These are phyloP conservation scores for Cyclotella baltica DNA, from an alignment of 108 stramenopile species.

Conservation along the genomic window DNA sequence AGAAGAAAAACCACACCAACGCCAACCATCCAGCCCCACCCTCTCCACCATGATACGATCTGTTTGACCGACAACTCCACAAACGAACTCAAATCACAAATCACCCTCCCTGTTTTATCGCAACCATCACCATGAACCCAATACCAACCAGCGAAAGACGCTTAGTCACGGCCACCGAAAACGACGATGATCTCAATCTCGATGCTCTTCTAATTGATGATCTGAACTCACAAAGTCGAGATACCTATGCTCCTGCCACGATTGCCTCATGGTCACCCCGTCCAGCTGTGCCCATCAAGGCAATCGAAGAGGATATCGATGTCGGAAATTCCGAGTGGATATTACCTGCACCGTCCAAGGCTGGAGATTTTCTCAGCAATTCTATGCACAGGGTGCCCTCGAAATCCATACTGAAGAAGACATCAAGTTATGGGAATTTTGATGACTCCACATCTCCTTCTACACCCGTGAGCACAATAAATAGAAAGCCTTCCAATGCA, in stretches of 20 bases:
- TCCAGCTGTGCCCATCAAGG: not conserved
- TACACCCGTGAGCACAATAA: not conserved
- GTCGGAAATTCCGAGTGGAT: slow-evolving; percentile 20
- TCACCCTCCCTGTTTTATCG: no score
- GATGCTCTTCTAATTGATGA: slow-evolving; percentile 28
- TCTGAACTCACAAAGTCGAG: not conserved
- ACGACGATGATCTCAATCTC: slow-evolving; percentile 47
- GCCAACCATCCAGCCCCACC: no score
- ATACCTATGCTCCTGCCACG: not conserved
- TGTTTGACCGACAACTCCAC: no score
- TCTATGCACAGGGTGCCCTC: slow-evolving; percentile 33
- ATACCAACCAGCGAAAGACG: not conserved
- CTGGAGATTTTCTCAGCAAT: slow-evolving; percentile 31
- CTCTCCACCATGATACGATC: no score
- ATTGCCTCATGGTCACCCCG: not conserved
- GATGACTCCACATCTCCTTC: slow-evolving; percentile 13
- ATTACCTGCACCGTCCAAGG: slow-evolving; percentile 22
- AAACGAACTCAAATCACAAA: no score
- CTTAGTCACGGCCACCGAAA: slow-evolving; percentile 27
- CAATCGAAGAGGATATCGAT: slow-evolving; percentile 11
- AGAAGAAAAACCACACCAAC: no score
- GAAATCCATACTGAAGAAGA: slow-evolving; percentile 49
- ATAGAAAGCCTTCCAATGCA: slow-evolving; percentile 26
- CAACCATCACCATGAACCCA: slow-evolving; percentile 23
- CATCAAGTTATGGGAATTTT: slow-evolving; percentile 43